Evolutionary conservation across 768 basidiomycete genomes (phyloP).

Genomic region (Trichaptum fuscoviolaceum): DNA sequence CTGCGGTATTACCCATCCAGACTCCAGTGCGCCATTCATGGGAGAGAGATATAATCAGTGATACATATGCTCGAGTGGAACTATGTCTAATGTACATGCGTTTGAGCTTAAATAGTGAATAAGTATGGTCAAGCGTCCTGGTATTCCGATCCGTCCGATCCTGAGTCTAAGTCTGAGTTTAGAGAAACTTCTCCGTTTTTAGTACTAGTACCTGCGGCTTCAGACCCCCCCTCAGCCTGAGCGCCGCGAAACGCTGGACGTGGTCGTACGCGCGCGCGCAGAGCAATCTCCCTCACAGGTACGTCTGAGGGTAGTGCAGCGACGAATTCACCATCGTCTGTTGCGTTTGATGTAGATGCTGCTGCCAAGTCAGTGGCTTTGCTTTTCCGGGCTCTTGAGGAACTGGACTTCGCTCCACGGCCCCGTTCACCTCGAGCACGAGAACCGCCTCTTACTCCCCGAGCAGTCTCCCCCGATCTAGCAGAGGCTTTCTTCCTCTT

Average conservation of each 20-base stretch:
- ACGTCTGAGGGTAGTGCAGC: not conserved
- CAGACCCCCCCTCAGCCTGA: not conserved
- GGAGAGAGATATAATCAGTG: not conserved
- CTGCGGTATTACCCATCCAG: not conserved
- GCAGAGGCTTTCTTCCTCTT: not conserved
- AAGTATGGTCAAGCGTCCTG: not conserved
- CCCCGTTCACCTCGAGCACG: not conserved
- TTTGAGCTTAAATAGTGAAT: not conserved
- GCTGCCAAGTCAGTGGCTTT: not conserved
- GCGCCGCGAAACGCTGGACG: not conserved
- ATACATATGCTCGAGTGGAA: not conserved
- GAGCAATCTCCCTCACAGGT: not conserved
- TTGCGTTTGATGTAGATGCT: not conserved
- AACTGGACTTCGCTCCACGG: not conserved
- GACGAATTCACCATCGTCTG: not conserved
- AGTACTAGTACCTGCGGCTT: not conserved
- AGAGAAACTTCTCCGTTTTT: not conserved
- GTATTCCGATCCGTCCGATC: not conserved
- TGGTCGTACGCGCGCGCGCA: not conserved
- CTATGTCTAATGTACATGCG: not conserved
- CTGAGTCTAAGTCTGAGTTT: not conserved
- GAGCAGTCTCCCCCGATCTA: not conserved
- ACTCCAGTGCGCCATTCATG: not conserved
- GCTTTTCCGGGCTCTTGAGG: not conserved
- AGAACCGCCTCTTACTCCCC: not conserved